A percentile compares a stretch with the other conserved stretches of the same genome.
phyloP scores from a whole-genome alignment of 2,329 filamentous ascomycete genomes.

The Penicillium sp. region DNA sequence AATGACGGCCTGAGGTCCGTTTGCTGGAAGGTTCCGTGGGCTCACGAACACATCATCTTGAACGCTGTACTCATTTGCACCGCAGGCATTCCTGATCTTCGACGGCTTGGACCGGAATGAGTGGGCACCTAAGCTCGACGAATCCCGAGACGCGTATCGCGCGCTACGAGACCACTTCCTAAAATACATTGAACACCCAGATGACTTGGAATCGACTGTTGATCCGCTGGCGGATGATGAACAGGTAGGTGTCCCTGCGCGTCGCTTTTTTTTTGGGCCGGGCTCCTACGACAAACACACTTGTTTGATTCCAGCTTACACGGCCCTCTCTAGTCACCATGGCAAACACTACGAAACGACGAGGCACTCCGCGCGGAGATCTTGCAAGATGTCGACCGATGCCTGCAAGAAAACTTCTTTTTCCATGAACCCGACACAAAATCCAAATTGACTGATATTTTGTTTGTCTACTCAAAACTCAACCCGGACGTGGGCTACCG shows the following conservation, averaged over 20 bases:
- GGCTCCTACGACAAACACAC: no score
- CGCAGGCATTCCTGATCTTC: conserved; percentile 78
- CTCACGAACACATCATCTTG: conserved; percentile 1
- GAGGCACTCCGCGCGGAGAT: conserved; percentile 86
- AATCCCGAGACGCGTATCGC: conserved; percentile 73
- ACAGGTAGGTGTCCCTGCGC: conserved; percentile 51
- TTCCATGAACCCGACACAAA: conserved; percentile 82
- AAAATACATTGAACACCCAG: conserved; percentile 79
- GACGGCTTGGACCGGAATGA: conserved; percentile 63
- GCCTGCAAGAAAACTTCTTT: conserved; percentile 85
- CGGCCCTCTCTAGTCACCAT: conserved; percentile 70
- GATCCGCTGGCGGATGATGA: conserved; percentile 87
- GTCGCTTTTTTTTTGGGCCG: not conserved
- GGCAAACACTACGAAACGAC: conserved; percentile 83
- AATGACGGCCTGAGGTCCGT: conserved; percentile 76
- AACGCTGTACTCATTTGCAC: conserved; percentile 22
- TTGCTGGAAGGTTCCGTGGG: conserved; percentile 76
- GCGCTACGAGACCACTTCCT: conserved; percentile 74
- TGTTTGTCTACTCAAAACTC: conserved; percentile 94
- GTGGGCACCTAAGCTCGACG: conserved; percentile 69
- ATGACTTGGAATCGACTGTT: conserved; percentile 71
- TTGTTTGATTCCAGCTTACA: conserved; percentile 22
- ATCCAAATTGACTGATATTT: conserved; percentile 77
- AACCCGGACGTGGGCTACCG: conserved; percentile 86
- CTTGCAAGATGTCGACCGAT: conserved; percentile 87